Evolutionary conservation across 1,284 basidiomycete species (phyloP).

Genomic region (Puccinia coronata): DNA sequence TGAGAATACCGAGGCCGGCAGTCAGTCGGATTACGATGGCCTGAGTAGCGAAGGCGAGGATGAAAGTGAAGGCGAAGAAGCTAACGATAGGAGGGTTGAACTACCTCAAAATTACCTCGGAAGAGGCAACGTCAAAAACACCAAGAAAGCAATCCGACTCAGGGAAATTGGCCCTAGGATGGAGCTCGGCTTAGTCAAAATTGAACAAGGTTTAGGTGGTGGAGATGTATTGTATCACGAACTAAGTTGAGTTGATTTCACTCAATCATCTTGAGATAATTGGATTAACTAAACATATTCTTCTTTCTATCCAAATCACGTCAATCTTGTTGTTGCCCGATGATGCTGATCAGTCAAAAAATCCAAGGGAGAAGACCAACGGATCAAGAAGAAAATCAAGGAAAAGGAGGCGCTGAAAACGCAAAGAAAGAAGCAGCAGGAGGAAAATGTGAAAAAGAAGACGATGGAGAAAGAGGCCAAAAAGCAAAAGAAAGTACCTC

Average conservation of each 20-base stretch:
- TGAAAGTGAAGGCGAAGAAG: conserved; percentile 75
- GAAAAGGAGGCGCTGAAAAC: conserved; percentile 73
- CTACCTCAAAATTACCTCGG: conserved; percentile 92
- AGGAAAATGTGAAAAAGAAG: conserved; percentile 79
- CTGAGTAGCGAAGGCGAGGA: conserved; percentile 67
- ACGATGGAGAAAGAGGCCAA: conserved; percentile 64
- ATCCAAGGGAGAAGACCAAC: conserved; percentile 63
- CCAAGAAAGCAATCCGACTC: conserved; percentile 83
- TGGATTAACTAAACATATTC: not conserved
- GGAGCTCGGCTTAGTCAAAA: conserved; percentile 90
- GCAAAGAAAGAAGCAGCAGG: conserved; percentile 79
- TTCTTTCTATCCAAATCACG: not conserved
- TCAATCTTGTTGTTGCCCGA: not conserved
- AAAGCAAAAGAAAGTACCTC: conserved; percentile 57
- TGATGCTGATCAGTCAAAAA: conserved; percentile 55
- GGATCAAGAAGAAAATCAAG: conserved; percentile 72
- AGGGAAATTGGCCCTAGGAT: conserved; percentile 94
- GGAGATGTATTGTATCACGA: conserved; percentile 81
- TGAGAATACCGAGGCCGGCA: conserved; percentile 59
- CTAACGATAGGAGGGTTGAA: conserved; percentile 66
- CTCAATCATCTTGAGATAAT: conserved; percentile 7
- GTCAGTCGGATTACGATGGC: conserved; percentile 72
- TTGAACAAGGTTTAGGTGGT: conserved; percentile 75
- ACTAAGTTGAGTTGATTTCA: conserved; percentile 65
- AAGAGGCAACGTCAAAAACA: conserved; percentile 85